Base-by-base conservation (phyloP, 352 stramenopile genomes). In the Phytophthora ohioensis region DNA sequence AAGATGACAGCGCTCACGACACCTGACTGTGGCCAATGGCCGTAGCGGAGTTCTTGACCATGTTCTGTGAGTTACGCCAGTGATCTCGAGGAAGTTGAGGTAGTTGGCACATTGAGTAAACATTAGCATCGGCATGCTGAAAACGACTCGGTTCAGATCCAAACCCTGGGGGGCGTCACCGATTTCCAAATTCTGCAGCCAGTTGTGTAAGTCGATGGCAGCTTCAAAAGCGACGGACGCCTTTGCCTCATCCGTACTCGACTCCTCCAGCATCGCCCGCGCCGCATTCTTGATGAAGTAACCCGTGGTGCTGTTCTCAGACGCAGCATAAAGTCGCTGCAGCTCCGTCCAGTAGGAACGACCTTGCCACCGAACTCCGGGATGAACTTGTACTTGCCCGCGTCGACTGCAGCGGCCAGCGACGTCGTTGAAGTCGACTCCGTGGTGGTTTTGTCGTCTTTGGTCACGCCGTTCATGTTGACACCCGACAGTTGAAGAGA, bases 91-190 rank as follows among this genome's bases (percentile, higher is more conserved):
- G 66, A 93, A 91, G 3, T 79, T 74, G 4, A 94, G 55, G 67
- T 95, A 96, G 70, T 93, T 94, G 59, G 81, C 82, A 12, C 86
- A 74, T 62, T 96, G 88, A 21, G 87, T 90, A 3, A 96, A 71
- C 30, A 82, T 74, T 54, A 95, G 86, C 41, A 97, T 64, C 58
- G 90, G 78, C 76, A 94, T 96, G 66, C 88, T 96, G 55, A 89
- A 87, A 60, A 81, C 80, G 12, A 90, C 85, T 27, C 77, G 71
- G 46, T 87, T 59, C 27, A 72, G 45, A 17, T 21, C 12, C 49
- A 79, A 57, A 9, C 36, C 55, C 1, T 21, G 43, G 13, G 71
- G 69, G 9, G 61, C 39, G 13, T 78, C 63, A 4, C 60, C 67
- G 7, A 69, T 39, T 17, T 74, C 55, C 9, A 78, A 57, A n/a